These are phyloP conservation scores for Hymenotorrendiella dingleyae DNA, from an alignment of 2,329 filamentous ascomycete species.

Conservation along the genomic window DNA sequence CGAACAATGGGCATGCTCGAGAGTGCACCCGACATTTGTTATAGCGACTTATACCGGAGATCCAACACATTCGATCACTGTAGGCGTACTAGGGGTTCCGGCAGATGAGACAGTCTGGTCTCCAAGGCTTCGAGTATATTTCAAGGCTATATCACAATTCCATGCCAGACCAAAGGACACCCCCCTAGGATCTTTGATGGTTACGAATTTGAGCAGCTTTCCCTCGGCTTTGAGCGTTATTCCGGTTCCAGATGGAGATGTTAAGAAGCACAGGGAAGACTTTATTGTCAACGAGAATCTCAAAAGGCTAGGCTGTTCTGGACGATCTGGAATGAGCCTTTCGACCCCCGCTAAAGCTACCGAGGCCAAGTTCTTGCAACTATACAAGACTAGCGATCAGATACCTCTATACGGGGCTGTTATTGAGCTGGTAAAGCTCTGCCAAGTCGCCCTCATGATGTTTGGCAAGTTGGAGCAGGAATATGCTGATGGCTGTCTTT, in stretches of 20 bases:
- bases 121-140: slow-evolving; percentile 71
- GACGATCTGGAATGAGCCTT: slow-evolving; percentile 78
- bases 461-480: slow-evolving; percentile 84
- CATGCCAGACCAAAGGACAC: slow-evolving; percentile 83
- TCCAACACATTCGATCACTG: slow-evolving; percentile 67
- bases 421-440: slow-evolving; percentile 83
- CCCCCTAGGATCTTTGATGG: slow-evolving; percentile 76
- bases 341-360: slow-evolving; percentile 73
- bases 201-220: slow-evolving; percentile 89
- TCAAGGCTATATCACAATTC: slow-evolving; percentile 77
- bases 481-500: slow-evolving; percentile 87
- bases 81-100: slow-evolving; percentile 76
- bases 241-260: slow-evolving; percentile 77
- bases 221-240: slow-evolving; percentile 92
- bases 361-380: slow-evolving; percentile 82
- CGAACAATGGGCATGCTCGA: slow-evolving; percentile 96
- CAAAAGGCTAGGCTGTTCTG: slow-evolving; percentile 87
- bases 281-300: slow-evolving; percentile 95
- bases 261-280: slow-evolving; percentile 69
- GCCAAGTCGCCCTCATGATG: slow-evolving; percentile 79
- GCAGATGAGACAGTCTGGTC: slow-evolving; percentile 78
- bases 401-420: slow-evolving; percentile 74
- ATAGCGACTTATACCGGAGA: slow-evolving; percentile 94
- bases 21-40: slow-evolving; percentile 81
- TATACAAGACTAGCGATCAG: slow-evolving; percentile 82